Evolutionary conservation across 768 basidiomycete species (phyloP).

Genomic region (Leucosporidium yakuticum): DNA sequence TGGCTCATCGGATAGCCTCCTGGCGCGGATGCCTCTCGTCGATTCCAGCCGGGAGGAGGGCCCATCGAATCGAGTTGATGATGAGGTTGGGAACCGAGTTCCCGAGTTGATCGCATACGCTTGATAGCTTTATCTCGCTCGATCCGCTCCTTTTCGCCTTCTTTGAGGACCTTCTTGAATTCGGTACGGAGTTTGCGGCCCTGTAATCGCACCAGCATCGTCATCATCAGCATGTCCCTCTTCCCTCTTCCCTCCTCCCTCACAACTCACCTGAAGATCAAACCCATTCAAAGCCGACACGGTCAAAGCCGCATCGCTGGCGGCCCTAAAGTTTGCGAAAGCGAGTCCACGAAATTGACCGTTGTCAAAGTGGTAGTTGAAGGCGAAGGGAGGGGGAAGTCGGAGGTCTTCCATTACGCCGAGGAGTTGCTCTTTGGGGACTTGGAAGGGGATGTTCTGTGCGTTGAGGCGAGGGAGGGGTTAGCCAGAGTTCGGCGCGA

Average conservation of each 20-base stretch:
- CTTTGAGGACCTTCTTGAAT: conserved; percentile 99
- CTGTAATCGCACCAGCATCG: conserved; percentile 5
- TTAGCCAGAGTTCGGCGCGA: too few species aligned
- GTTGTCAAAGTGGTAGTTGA: conserved; percentile 74
- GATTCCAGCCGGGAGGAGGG: conserved; percentile 39
- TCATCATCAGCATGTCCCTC: background rate
- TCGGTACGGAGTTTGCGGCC: conserved; percentile 97
- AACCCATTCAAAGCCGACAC: conserved; percentile 94
- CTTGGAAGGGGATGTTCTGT: conserved; percentile 94
- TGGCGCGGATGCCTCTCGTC: conserved; percentile 9
- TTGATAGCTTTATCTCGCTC: conserved; percentile 97
- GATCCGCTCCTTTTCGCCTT: conserved; percentile 97
- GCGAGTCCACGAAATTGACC: conserved; percentile 79
- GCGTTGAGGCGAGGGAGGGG: too few species aligned
- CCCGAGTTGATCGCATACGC: conserved; percentile 77
- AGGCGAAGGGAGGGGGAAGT: conserved; percentile 95
- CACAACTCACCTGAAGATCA: conserved; percentile 63
- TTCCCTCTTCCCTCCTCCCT: too few species aligned
- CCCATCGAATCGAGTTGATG: background rate
- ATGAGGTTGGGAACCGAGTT: background rate
- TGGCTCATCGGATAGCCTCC: conserved; percentile 6
- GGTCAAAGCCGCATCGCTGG: conserved; percentile 86
- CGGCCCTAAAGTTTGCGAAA: conserved; percentile 93
- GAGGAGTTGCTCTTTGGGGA: conserved; percentile 90
- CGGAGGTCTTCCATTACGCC: conserved; percentile 73